Percentiles rank a stretch among this genome's conserved stretches.
These are phyloP conservation scores for Scheffersomyces stambukii DNA, from an alignment of 1,139 yeast species.

Conservation along the genomic window DNA sequence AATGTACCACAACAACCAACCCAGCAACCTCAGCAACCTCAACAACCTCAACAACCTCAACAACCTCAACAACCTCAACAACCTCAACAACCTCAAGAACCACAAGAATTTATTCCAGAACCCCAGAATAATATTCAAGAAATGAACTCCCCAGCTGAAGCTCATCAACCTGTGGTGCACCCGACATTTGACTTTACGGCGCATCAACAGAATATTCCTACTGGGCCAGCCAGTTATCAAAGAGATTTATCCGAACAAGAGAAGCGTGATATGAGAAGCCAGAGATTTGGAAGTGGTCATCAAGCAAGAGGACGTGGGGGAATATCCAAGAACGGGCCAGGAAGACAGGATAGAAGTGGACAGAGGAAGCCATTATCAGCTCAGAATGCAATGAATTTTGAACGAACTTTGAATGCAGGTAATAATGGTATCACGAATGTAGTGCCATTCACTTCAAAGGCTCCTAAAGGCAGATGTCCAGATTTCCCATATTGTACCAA, in stretches of 20 bases:
- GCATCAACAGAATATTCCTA: constrained; percentile 13
- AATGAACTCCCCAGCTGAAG: constrained; percentile 6
- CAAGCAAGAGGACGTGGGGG: constrained; percentile 8
- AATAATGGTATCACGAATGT: constrained; percentile 14
- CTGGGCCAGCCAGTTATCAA: constrained; percentile 8
- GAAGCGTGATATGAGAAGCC: constrained; percentile 10
- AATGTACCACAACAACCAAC: constrained; percentile 5
- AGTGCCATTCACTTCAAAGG: constrained; percentile 28
- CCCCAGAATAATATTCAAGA: constrained; percentile 2
- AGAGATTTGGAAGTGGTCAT: constrained; percentile 10
- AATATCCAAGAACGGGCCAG: constrained; percentile 3
- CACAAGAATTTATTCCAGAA: constrained; percentile 2
- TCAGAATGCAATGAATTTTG: constrained; percentile 25
- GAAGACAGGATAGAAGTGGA: constrained; percentile 21
- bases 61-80: constrained; percentile 3
- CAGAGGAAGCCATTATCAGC: constrained; percentile 32
- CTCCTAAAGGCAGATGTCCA: constrained; percentile 64
- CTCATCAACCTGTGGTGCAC: constrained; percentile 2
- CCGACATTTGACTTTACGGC: too few relatives aligned
- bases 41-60: constrained; percentile 2
- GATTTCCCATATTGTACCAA: constrained; percentile 75
- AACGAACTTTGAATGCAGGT: constrained; percentile 16
- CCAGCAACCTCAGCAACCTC: constrained; percentile 3
- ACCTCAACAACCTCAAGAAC: constrained; percentile 3
- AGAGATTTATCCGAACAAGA: constrained; percentile 6